phyloP scores from a whole-genome alignment of 768 basidiomycete species.

The Mrakia blollopis region DNA sequence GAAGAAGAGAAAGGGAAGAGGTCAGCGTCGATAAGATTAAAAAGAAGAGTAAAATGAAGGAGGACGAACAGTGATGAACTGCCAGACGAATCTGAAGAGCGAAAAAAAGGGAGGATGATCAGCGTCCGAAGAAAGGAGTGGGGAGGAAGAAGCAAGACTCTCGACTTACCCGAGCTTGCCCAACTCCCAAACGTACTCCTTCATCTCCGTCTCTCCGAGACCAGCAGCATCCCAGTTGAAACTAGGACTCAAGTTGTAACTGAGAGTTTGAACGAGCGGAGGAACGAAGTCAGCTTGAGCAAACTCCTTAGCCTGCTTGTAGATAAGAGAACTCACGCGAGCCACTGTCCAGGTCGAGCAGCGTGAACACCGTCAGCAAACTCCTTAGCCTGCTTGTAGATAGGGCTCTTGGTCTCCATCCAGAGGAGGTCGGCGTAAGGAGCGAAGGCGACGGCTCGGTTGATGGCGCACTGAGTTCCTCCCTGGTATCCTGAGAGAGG shows the following conservation, averaged over 20 bases:
- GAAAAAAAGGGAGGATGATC: not conserved
- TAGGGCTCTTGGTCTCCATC: constrained; percentile 78
- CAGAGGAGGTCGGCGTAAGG: constrained; percentile 77
- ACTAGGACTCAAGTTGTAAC: constrained; percentile 30
- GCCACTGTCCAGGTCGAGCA: constrained; percentile 73
- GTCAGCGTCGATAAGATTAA: not conserved
- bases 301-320: too few species aligned
- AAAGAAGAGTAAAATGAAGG: not conserved
- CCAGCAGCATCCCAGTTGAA: constrained; percentile 70
- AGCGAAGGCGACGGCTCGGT: constrained; percentile 73
- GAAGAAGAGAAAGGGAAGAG: constrained; percentile 24
- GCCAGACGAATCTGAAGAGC: constrained; percentile 79
- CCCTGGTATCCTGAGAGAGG: constrained; percentile 67
- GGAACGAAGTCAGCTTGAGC: not conserved
- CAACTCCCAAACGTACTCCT: constrained; percentile 75
- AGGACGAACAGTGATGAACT: constrained; percentile 84
- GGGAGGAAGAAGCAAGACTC: too few species aligned
- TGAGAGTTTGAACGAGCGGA: not conserved
- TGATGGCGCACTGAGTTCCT: constrained; percentile 87
- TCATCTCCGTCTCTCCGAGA: constrained; percentile 66
- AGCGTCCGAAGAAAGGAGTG: not conserved
- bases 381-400: constrained; percentile 82
- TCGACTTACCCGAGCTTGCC: constrained; percentile 53
- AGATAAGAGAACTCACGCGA: constrained; percentile 68
- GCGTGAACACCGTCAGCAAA: constrained; percentile 72